phyloP scores from a whole-genome alignment of 108 stramenopile genomes.

The Mayamaea pseudoterrestris region DNA sequence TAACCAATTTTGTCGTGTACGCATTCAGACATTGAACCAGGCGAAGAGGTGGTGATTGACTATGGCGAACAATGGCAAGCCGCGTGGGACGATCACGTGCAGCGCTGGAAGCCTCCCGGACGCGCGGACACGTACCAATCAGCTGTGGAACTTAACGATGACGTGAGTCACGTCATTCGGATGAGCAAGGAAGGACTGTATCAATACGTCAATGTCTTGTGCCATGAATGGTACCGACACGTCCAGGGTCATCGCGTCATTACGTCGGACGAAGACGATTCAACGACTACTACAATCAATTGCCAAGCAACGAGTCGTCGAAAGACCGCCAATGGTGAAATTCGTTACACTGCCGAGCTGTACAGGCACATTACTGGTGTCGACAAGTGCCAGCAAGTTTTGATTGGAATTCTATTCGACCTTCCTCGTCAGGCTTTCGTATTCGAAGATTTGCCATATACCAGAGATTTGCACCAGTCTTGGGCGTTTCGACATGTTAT shows the following conservation, averaged over 20 bases:
- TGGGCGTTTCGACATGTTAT: constrained; percentile 73
- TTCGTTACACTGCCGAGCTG: not conserved
- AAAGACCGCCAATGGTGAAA: not conserved
- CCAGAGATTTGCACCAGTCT: constrained; percentile 20
- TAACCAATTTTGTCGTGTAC: too few relatives aligned
- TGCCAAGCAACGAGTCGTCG: not conserved
- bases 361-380: not conserved
- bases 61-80: constrained; percentile 58
- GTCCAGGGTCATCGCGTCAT: not conserved
- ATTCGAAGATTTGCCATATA: constrained; percentile 22
- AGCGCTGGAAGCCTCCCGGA: constrained; percentile 18
- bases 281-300: not conserved
- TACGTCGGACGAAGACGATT: not conserved
- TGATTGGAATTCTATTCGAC: constrained; percentile 12
- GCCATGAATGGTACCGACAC: not conserved
- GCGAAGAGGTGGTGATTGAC: constrained; percentile 61
- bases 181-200: not conserved
- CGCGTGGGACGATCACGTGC: constrained; percentile 50
- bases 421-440: constrained; percentile 30
- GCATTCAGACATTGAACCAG: constrained; percentile 50
- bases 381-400: not conserved
- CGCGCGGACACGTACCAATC: not conserved
- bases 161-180: not conserved
- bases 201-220: not conserved
- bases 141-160: constrained; percentile 4